Conservation (phyloP, 768 basidiomycete species). For the Phylloporus sp. region DNA sequence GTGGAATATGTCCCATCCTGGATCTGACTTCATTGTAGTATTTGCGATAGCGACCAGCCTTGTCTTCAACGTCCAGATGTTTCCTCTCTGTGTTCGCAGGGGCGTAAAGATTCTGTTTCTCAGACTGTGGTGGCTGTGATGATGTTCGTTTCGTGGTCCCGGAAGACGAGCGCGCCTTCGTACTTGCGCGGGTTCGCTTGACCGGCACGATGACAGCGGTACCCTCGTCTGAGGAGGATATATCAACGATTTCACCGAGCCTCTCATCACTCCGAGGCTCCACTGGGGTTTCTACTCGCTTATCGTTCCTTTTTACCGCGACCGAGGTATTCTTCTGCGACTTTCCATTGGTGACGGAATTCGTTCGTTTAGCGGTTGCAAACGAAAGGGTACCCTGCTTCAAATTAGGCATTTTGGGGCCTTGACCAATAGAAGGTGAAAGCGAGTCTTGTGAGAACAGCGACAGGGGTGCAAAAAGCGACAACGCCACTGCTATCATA, state of each 20-base stretch:
- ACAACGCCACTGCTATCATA: not conserved
- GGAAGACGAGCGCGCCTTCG: conserved; percentile 11
- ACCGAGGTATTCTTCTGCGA: conserved; percentile 6
- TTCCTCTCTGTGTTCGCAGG: conserved; percentile 15
- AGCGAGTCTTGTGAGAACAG: not conserved
- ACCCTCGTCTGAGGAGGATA: conserved; percentile 19
- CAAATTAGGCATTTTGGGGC: conserved; percentile 16
- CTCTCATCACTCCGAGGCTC: not conserved
- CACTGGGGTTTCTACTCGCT: not conserved
- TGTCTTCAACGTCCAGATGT: conserved; percentile 41
- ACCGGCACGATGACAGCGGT: conserved; percentile 7
- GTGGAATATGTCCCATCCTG: conserved; percentile 52
- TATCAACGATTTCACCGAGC: conserved; percentile 6
- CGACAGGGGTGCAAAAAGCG: conserved; percentile 15
- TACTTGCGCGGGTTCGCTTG: conserved; percentile 26
- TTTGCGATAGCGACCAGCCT: conserved; percentile 48
- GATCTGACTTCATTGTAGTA: conserved; percentile 41
- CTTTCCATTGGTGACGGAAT: conserved; percentile 22
- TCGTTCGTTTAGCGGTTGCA: conserved; percentile 42
- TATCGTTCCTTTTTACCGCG: conserved; percentile 8
- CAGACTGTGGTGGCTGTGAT: conserved; percentile 1
- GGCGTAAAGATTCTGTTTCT: conserved; percentile 3
- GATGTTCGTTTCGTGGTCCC: conserved; percentile 1
- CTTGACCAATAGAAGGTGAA: not conserved
- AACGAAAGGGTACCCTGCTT: conserved; percentile 47